These are phyloP conservation scores for Ilex paraguariensis DNA, from an alignment of 305 asterid species.

Conservation along the genomic window DNA sequence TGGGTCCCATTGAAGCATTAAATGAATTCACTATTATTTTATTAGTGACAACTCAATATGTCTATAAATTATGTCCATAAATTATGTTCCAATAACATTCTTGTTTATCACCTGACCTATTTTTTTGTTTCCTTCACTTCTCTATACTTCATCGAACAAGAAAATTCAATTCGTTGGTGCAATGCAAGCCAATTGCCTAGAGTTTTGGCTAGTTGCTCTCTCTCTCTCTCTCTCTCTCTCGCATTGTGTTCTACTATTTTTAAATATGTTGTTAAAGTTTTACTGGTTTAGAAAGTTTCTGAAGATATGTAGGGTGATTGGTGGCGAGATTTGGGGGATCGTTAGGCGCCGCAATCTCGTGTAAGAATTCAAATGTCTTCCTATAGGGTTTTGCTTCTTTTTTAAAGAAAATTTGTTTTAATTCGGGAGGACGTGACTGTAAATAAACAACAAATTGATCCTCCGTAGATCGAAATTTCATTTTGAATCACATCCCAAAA, in stretches of 20 bases:
- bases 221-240: not conserved
- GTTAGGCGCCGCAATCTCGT: conserved; percentile 40
- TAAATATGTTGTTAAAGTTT: conserved; percentile 4
- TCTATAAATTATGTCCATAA: no score
- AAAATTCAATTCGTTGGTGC: not conserved
- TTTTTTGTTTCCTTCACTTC: not conserved
- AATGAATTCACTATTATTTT: no score
- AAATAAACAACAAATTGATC: no score
- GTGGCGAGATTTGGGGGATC: conserved; percentile 51
- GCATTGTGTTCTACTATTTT: not conserved
- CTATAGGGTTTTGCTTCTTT: no score
- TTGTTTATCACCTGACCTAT: no score
- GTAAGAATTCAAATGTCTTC: not conserved
- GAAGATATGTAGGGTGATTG: conserved; percentile 33
- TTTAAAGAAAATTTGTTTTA: no score
- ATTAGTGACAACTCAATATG: no score
- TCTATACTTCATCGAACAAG: not conserved
- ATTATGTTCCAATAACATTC: no score
- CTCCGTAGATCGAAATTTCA: no score
- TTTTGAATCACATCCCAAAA: no score
- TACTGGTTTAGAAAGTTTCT: not conserved
- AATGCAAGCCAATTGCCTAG: conserved; percentile 11
- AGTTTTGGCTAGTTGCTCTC: conserved; percentile 10
- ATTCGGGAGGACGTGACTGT: no score
- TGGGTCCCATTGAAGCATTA: no score